Conservation (phyloP, 2,329 filamentous ascomycete species). For the Fusarium sarcochroum region DNA sequence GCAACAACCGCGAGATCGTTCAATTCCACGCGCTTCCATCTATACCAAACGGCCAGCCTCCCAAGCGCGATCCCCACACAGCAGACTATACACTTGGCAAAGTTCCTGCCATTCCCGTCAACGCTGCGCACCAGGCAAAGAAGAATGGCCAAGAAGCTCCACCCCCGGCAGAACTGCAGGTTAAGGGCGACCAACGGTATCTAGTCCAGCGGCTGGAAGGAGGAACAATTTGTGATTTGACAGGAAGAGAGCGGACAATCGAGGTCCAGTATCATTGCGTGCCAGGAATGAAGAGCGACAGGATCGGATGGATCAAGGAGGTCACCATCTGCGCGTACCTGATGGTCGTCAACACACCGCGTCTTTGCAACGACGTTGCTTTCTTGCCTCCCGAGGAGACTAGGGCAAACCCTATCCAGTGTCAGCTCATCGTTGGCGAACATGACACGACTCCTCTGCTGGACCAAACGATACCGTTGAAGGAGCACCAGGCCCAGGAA, state of each 20-base stretch:
- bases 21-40: constrained; percentile 90
- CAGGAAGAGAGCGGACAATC: constrained; percentile 83
- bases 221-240: constrained; percentile 89
- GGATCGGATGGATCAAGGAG: constrained; percentile 94
- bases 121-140: constrained; percentile 45
- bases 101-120: constrained; percentile 53
- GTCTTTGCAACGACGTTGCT: constrained; percentile 87
- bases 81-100: constrained; percentile 83
- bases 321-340: constrained; percentile 91
- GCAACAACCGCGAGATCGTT: constrained; percentile 87
- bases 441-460: constrained; percentile 57
- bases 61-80: constrained; percentile 81
- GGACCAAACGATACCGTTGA: constrained; percentile 51
- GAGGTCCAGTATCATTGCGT: constrained; percentile 88
- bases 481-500: constrained; percentile 42
- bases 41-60: constrained; percentile 76
- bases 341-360: constrained; percentile 92
- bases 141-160: constrained; percentile 47
- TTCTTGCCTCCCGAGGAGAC: constrained; percentile 87
- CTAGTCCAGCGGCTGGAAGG: constrained; percentile 85
- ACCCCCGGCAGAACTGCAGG: constrained; percentile 76
- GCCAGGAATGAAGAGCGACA: constrained; percentile 78
- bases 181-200: constrained; percentile 87
- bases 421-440: constrained; percentile 76
- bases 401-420: constrained; percentile 81